Evolutionary conservation across 768 basidiomycete genomes (phyloP), one percentile per base, ranked within the genome.

Genomic region (Hydnum rufescens): DNA sequence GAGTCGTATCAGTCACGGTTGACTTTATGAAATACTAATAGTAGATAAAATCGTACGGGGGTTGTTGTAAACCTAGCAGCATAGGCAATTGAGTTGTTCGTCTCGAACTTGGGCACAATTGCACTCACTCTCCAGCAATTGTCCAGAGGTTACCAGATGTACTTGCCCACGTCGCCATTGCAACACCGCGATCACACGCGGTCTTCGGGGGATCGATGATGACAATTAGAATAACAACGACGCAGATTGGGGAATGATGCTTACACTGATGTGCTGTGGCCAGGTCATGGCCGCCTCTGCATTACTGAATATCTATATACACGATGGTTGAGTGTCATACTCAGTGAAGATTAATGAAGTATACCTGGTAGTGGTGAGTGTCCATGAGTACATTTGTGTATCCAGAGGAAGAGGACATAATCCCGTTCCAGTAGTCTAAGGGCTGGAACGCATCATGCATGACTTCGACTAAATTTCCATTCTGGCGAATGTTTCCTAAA

Each of bases 71-170:
- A 39, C 22, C 36, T 39, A 22, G 13, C n/a, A n/a, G 36, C 13
- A 39, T 13, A 13, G 13, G 13, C 36, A 39, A 22, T 13, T 39
- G 22, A 22, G 36, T 13, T 13, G 22, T 13, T 13, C 13, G 36
- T 39, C 22, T 13, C 36, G 22, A 39, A 22, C 22, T 86, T 4
- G 71, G 64, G 0, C 81, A 76, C 23, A 71, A 76, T 16, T n/a
- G n/a, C n/a, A 81, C 77, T 78, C 84, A 95, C 67, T 95, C 89
- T 34, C 89, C 88, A 25, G 89, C 85, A 43, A 89, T 70, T 18
- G 76, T 71, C 89, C 85, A 89, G 28, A 90, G 71, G 56, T 79
- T 78, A 6, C 36, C 36, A 39, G 36, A 39, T 39, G 74, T 71
- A 3, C 66, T 55, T 3, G 75, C 69, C 58, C 76, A 78, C 19